Conservation (phyloP, 352 stramenopile species). For the Phytophthora meadii region DNA sequence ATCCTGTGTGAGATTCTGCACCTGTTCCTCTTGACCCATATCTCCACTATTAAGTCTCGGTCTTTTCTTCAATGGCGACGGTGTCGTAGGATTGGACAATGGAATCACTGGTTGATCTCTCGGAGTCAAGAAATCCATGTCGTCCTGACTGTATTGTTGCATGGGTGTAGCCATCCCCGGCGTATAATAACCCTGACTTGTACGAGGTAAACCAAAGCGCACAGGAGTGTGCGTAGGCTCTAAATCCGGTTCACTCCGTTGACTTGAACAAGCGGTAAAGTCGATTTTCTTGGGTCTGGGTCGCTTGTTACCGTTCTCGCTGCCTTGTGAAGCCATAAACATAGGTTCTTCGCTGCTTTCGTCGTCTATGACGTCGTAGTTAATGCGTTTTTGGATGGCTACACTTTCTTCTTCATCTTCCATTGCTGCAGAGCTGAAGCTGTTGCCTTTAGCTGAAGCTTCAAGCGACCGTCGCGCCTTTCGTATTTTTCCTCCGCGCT, state of each 20-base stretch:
- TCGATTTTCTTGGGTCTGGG: constrained; percentile 79
- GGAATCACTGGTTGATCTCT: constrained; percentile 84
- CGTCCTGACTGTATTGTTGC: constrained; percentile 86
- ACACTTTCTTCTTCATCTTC: constrained; percentile 51
- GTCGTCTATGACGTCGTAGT: constrained; percentile 70
- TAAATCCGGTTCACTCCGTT: constrained; percentile 74
- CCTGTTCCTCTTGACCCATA: constrained; percentile 60
- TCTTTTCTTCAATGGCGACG: constrained; percentile 84
- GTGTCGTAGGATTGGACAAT: constrained; percentile 82
- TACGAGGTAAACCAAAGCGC: constrained; percentile 35
- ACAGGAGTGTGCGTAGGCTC: constrained; percentile 51
- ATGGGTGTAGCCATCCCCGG: constrained; percentile 42
- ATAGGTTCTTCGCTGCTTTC: constrained; percentile 59
- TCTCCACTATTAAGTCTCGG: constrained; percentile 51
- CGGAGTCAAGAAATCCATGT: constrained; percentile 87
- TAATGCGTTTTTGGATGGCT: constrained; percentile 73
- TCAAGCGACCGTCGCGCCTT: constrained; percentile 47
- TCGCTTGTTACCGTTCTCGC: constrained; percentile 28
- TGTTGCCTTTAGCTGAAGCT: constrained; percentile 38
- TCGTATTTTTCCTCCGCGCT: constrained; percentile 32
- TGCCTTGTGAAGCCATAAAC: constrained; percentile 45
- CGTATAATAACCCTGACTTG: constrained; percentile 46
- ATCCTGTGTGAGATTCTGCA: constrained; percentile 77
- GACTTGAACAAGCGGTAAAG: constrained; percentile 69
- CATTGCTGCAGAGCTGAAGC: constrained; percentile 16